Conservation (phyloP, 176 grass and related monocot genomes). For the Echinochloa phyllopogon region DNA sequence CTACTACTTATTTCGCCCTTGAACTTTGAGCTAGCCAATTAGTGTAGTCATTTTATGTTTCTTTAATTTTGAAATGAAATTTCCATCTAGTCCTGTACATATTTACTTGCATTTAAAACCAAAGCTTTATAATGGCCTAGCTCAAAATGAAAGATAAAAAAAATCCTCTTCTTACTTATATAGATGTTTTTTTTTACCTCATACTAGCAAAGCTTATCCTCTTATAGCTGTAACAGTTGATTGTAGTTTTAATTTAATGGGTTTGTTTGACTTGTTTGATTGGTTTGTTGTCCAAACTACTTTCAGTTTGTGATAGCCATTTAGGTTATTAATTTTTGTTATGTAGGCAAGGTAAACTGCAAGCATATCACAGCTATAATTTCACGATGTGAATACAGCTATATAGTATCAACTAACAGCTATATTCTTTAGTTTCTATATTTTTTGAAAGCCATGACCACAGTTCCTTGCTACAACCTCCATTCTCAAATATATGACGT, state of each 20-base stretch:
- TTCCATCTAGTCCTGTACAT: not conserved
- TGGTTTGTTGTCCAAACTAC: not conserved
- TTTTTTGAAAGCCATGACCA: conserved; percentile 24
- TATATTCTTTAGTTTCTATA: conserved; percentile 10
- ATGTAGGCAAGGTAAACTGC: conserved; percentile 12
- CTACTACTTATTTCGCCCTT: not conserved
- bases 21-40: not conserved
- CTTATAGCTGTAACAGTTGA: not conserved
- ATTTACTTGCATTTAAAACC: not conserved
- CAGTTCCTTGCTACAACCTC: conserved; percentile 28
- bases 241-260: not conserved
- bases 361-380: conserved; percentile 3
- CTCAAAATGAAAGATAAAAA: not conserved
- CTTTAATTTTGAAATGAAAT: not conserved
- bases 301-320: not conserved
- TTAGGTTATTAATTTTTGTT: not conserved
- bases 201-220: not conserved
- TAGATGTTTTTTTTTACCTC: not conserved
- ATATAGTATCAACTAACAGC: not conserved
- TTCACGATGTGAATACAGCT: not conserved
- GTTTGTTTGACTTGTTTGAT: not conserved
- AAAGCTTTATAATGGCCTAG: not conserved
- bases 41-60: not conserved
- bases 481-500: too few relatives aligned
- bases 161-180: not conserved